Percentiles rank a stretch among this genome's conserved stretches.
These are phyloP conservation scores for Carallia pectinifolia DNA, from an alignment of 345 rosid genomes.

Conservation along the genomic window DNA sequence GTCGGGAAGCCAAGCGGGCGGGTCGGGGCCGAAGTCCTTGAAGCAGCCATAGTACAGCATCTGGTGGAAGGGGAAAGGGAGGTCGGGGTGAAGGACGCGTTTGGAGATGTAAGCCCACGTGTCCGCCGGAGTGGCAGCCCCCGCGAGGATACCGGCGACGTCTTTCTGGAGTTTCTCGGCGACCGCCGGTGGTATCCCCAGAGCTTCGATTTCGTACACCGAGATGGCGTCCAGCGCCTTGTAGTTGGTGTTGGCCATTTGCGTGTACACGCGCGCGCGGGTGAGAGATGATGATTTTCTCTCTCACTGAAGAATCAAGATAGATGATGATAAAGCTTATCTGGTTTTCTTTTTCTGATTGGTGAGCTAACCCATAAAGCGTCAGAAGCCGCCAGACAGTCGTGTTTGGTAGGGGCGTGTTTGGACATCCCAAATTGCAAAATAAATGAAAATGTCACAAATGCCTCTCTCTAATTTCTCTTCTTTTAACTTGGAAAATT, in stretches of 20 bases:
- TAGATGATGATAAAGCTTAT: too few relatives aligned
- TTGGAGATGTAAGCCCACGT: slow-evolving; percentile 59
- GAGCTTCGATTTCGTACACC: slow-evolving; percentile 52
- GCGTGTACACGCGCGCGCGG: too few relatives aligned
- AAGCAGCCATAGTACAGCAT: slow-evolving; percentile 84
- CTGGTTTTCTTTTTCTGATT: too few relatives aligned
- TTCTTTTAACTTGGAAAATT: too few relatives aligned
- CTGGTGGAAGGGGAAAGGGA: slow-evolving; percentile 86
- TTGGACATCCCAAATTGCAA: too few relatives aligned
- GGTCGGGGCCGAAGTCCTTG: slow-evolving; percentile 75
- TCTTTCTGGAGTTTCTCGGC: slow-evolving; percentile 44
- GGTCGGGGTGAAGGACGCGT: slow-evolving; percentile 55
- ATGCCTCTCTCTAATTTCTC: too few relatives aligned
- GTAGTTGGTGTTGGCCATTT: slow-evolving; percentile 34
- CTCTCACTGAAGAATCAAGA: too few relatives aligned
- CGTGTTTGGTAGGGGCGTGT: too few relatives aligned
- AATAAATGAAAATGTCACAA: too few relatives aligned
- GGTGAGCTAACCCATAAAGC: too few relatives aligned
- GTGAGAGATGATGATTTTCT: too few relatives aligned
- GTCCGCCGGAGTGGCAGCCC: slow-evolving; percentile 36
- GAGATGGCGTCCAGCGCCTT: slow-evolving; percentile 51
- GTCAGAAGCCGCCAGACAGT: too few relatives aligned
- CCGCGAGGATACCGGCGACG: slow-evolving; percentile 47
- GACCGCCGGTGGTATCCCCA: slow-evolving; percentile 42
- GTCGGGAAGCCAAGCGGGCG: slow-evolving; percentile 90